Conservation (phyloP, 257 asterid genomes). For the Nicotiana obtusifolia region DNA sequence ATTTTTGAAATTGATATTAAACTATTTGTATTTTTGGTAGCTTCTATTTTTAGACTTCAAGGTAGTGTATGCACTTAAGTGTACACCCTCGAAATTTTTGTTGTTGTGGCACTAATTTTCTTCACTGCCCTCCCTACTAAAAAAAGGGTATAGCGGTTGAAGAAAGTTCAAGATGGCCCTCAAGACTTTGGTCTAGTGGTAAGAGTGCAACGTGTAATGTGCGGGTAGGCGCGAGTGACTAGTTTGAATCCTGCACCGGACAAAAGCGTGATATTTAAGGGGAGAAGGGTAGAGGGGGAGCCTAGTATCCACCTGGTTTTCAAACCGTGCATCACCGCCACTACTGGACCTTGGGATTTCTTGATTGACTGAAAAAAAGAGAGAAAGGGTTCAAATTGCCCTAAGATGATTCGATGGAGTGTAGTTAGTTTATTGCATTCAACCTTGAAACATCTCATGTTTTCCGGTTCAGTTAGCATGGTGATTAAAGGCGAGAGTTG, state of each 20-base stretch:
- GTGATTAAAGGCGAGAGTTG: slow-evolving; percentile 1
- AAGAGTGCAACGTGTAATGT: background rate
- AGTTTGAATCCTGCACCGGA: background rate
- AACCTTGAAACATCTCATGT: background rate
- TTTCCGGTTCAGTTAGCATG: background rate
- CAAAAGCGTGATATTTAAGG: background rate
- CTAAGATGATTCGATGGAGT: background rate
- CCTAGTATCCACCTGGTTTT: background rate
- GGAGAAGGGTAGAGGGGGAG: background rate
- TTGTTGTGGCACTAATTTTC: background rate
- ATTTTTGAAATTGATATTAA: background rate
- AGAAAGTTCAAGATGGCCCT: background rate
- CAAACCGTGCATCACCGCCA: background rate
- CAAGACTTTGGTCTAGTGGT: background rate
- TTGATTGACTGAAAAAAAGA: background rate
- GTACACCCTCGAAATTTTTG: background rate
- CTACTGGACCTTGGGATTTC: background rate
- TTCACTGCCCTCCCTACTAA: background rate
- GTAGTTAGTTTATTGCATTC: background rate
- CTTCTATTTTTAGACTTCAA: background rate
- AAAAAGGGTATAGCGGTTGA: background rate
- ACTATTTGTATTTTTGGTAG: background rate
- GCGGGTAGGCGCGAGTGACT: background rate
- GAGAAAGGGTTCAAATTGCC: background rate
- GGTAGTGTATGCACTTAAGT: background rate